A percentile compares a stretch with the other conserved stretches of the same genome.
phyloP scores from a whole-genome alignment of 139 green algal genomes.

The Haematococcus lacustris region DNA sequence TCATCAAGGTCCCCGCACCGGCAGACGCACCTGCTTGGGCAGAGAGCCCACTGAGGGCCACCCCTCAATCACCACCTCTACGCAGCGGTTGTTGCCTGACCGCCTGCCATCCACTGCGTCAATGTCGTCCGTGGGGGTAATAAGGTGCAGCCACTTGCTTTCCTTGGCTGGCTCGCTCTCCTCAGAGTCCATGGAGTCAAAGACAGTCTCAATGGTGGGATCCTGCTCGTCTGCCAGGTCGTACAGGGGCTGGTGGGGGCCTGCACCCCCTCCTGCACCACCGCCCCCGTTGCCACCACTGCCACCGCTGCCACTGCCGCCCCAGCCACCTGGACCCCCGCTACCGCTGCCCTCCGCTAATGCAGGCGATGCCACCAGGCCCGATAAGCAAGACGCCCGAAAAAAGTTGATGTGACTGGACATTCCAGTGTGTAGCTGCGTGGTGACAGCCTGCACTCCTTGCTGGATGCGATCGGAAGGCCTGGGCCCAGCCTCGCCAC shows the following conservation, averaged over 20 bases:
- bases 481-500: too few relatives aligned
- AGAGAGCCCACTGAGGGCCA: slow-evolving; percentile 44
- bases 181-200: too few relatives aligned
- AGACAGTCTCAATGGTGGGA: too few relatives aligned
- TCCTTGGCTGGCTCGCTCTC: too few relatives aligned
- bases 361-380: slow-evolving; percentile 12
- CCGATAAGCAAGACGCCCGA: neutral
- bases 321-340: neutral
- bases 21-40: slow-evolving; percentile 22
- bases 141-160: slow-evolving; percentile 20
- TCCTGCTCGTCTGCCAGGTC: slow-evolving; percentile 18
- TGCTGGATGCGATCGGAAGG: too few relatives aligned
- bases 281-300: slow-evolving; percentile 30
- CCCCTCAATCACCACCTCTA: slow-evolving; percentile 54
- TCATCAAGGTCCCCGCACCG: neutral
- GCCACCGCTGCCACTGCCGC: slow-evolving; percentile 15
- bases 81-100: slow-evolving; percentile 39
- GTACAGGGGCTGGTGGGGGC: slow-evolving; percentile 12
- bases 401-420: neutral
- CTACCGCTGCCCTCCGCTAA: slow-evolving; percentile 6
- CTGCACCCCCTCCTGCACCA: slow-evolving; percentile 16
- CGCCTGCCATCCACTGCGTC: slow-evolving; percentile 17
- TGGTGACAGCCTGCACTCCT: too few relatives aligned
- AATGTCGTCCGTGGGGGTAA: slow-evolving; percentile 17
- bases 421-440: too few relatives aligned